Base-by-base conservation (phyloP, 257 asterid species). In the Asclepias syriaca region DNA sequence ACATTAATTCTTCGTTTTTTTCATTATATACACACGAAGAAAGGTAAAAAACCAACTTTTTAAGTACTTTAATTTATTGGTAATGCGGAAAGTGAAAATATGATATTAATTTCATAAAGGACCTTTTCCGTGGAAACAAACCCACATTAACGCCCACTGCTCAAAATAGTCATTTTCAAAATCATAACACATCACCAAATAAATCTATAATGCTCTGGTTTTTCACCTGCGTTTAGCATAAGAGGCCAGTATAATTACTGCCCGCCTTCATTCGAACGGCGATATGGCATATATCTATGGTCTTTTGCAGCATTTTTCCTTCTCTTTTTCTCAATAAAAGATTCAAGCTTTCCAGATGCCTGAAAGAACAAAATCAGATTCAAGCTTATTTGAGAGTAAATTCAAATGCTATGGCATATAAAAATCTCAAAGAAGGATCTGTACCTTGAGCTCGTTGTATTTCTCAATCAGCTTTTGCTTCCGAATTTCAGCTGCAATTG, bases 241-340 rank as follows among this genome's bases (percentile, higher is more conserved):
- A 58, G 18, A 10, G 9, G 13, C 4, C 50, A 37, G 27, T 37
- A 16, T 14, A 19, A 64, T 70, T 34, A 76, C 46, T 64, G 56
- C 4, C 64, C 60, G 39, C 54, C 54, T 53, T 77, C 86, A 1
- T 77, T 65, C 8, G 94, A 78, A 76, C 89, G 95, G 65, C 96
- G 89, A 82, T 95, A 95, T 32, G 98, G 99, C 75, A 95, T 76
- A 72, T 72, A 92, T 72, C 94, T 79, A 79, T 87, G 98, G 78
- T 95, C 98, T 85, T 95, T 92, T 3, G 96, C 79, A 67, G 97
- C 95, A 74, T 95, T 95, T 78, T 84, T 95, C 85, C 79, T 85
- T 53, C 98, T 84, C 88, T 77, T 90, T 76, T 87, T 95, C 88
- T 92, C 96, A 0, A 92, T 86, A 76, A 80, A 95, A 1, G 98